Evolutionary conservation across 768 basidiomycete genomes (phyloP).

Genomic region (Phallus indusiatus): DNA sequence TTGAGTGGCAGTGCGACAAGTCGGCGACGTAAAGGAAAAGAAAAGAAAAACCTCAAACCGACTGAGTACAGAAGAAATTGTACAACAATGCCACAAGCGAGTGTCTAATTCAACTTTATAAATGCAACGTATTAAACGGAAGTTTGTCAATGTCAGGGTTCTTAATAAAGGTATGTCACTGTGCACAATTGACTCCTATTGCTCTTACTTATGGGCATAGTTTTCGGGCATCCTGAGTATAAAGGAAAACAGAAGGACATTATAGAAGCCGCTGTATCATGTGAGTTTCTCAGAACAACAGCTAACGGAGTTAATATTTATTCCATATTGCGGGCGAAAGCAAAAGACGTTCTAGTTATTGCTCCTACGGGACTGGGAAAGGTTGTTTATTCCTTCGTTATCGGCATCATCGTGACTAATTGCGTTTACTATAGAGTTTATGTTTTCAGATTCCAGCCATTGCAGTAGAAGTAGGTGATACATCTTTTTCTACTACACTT

Average conservation of each 20-base stretch:
- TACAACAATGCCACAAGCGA: neutral
- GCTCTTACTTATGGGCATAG: constrained; percentile 26
- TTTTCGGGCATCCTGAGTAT: constrained; percentile 58
- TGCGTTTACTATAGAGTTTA: constrained; percentile 42
- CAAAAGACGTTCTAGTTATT: constrained; percentile 65
- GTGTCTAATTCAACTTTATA: neutral
- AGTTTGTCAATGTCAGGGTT: neutral
- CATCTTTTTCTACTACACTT: neutral
- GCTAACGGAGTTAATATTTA: neutral
- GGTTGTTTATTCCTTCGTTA: constrained; percentile 26
- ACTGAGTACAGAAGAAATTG: neutral
- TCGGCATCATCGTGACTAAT: neutral
- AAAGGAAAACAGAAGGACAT: constrained; percentile 76
- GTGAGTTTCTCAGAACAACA: constrained; percentile 24
- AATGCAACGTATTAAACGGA: neutral
- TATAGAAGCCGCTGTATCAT: constrained; percentile 57
- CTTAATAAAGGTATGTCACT: neutral
- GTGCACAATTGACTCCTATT: neutral
- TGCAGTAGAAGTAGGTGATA: constrained; percentile 39
- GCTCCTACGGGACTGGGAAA: constrained; percentile 90
- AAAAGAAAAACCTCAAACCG: neutral
- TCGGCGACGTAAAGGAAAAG: too few species aligned
- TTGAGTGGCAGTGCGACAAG: too few species aligned
- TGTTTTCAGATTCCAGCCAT: constrained; percentile 82
- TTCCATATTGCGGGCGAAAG: constrained; percentile 24